phyloP scores from a whole-genome alignment of 169 alveolate species.

The Eimeria acervulina region DNA sequence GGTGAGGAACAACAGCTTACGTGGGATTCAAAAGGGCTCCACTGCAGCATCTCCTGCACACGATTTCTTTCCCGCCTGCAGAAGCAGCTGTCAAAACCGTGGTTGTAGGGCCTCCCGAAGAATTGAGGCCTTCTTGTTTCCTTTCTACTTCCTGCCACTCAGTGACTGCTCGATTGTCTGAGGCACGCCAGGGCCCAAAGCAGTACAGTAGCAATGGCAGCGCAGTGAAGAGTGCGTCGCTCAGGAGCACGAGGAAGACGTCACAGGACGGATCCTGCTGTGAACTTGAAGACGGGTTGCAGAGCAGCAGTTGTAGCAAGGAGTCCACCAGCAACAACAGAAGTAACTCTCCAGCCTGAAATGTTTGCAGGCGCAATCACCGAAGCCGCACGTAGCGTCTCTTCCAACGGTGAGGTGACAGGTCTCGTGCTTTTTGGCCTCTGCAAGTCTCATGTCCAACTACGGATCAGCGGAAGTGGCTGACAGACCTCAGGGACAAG shows the following conservation, averaged over 20 bases:
- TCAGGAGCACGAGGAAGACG: background rate
- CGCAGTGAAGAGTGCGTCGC: constrained; percentile 30
- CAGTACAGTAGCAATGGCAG: background rate
- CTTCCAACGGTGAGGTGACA: background rate
- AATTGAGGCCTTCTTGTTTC: background rate
- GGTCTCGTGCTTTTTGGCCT: background rate
- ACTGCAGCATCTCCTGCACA: background rate
- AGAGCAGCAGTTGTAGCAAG: background rate
- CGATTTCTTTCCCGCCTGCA: background rate
- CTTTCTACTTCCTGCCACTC: background rate
- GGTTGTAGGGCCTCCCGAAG: background rate
- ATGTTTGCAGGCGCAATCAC: background rate
- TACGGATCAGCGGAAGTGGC: background rate
- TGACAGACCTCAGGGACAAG: background rate
- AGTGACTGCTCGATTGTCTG: background rate
- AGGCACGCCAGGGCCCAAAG: constrained; percentile 35
- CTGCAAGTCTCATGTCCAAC: background rate
- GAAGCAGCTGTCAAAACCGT: background rate
- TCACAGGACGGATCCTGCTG: background rate
- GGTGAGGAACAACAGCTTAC: background rate
- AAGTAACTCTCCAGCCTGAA: constrained; percentile 50
- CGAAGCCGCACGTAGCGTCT: background rate
- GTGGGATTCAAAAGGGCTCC: background rate
- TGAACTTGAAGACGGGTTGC: background rate
- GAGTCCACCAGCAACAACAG: constrained; percentile 41